These are phyloP conservation scores for Colletotrichum ledebouriae DNA, from an alignment of 2,329 filamentous ascomycete species.

Conservation along the genomic window DNA sequence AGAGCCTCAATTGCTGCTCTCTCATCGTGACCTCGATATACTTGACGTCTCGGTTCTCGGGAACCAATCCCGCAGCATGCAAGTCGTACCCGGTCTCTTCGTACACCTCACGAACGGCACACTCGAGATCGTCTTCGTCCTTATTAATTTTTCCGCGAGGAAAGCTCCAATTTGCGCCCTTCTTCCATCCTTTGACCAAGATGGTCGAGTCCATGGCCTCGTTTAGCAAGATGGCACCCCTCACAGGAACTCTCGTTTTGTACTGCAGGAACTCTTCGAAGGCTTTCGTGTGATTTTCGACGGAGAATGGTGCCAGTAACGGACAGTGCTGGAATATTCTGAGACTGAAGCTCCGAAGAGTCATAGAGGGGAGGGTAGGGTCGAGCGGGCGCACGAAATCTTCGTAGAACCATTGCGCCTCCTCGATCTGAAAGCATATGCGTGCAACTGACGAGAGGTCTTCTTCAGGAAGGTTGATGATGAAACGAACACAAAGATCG, in stretches of 20 bases:
- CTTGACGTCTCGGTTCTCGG: slow-evolving; percentile 76
- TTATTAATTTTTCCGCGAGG: slow-evolving; percentile 98
- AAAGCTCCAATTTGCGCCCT: slow-evolving; percentile 95
- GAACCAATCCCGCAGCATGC: slow-evolving; percentile 79
- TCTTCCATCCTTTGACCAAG: slow-evolving; percentile 98
- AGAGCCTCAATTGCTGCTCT: slow-evolving; percentile 93
- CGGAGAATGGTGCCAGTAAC: slow-evolving; percentile 83
- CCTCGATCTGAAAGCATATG: slow-evolving; percentile 98
- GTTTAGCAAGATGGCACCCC: slow-evolving; percentile 94
- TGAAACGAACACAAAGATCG: slow-evolving; percentile 97
- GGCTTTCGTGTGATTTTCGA: slow-evolving; percentile 82
- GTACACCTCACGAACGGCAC: slow-evolving; percentile 92
- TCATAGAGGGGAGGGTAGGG: slow-evolving; percentile 85
- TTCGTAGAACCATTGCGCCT: slow-evolving; percentile 99
- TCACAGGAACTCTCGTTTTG: slow-evolving; percentile 93
- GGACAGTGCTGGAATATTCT: slow-evolving; percentile 96
- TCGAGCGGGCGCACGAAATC: slow-evolving; percentile 96
- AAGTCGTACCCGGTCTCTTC: slow-evolving; percentile 96
- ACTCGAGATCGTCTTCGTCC: slow-evolving; percentile 93
- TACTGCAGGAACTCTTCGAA: slow-evolving; percentile 95
- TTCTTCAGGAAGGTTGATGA: slow-evolving; percentile 94
- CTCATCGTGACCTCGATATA: slow-evolving; percentile 90
- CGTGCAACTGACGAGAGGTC: slow-evolving; percentile 91
- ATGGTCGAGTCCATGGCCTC: slow-evolving; percentile 94
- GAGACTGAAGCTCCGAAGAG: slow-evolving; percentile 86